Evolutionary conservation across 2,329 filamentous ascomycete genomes (phyloP), one percentile per base, ranked within the genome.

Genomic region (Emydomyces testavorans): DNA sequence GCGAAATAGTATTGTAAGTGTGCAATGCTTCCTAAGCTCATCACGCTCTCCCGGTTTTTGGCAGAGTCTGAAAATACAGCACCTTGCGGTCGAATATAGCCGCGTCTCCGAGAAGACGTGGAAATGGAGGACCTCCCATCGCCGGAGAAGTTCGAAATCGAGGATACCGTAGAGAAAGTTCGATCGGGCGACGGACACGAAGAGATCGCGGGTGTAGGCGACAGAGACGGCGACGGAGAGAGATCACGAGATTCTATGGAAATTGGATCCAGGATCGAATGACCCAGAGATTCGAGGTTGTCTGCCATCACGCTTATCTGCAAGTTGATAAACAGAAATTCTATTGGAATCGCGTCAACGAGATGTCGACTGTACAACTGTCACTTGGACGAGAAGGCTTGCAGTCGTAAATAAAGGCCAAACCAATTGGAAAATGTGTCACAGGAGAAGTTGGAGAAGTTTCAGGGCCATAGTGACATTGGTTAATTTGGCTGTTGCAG

Each of bases 1-100:
- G 92, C 90, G 70, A 98, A 98, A 68, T 96, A 98, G 69, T 96
- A 94, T 66, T 98, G 92, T 60, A 98, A 72, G 69, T 98, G 92
- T 48, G 89, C 87, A 58, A 98, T 98, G 66, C 89, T 95, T 47
- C 92, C 92, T 53, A 98, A 70, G 61, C 87, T 94, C 78, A 96
- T 83, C 55, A 98, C 92, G 62, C 89, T 95, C 65, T 98, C 90
- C 53, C 92, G 77, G 43, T 87, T 87, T 61, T 80, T 81, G 39
- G 92, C 92, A 49, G 89, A 95, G 51, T 85, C 83, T 21, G 92
- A 86, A 64, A 96, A 98, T 59, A 88, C 78, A 44, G 85, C 93
- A 46, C 82, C 85, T 62, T 88, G 83, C 0, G 89, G 88, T 42
- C 89, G 78, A 69, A 93, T 85, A 68, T 90, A 95, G 36, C 89